Percentiles rank a stretch among this genome's conserved stretches.
Conservation (phyloP, 2,329 filamentous ascomycete genomes). For the Stenocarpella maydis region DNA sequence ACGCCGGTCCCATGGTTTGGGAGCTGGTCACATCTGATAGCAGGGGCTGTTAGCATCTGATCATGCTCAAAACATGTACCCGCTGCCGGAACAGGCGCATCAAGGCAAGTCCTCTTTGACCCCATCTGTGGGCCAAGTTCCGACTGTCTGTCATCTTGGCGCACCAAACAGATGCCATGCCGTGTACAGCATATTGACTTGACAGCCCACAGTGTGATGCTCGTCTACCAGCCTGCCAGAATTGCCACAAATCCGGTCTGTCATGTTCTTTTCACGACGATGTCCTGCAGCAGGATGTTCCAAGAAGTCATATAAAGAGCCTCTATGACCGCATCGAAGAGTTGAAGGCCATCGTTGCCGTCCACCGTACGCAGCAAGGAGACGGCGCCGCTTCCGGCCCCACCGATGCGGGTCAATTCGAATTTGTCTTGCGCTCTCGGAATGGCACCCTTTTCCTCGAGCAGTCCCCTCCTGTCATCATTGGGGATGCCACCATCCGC, state of each 20-base stretch:
- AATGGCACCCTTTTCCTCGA: conserved; percentile 22
- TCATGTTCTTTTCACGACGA: conserved; percentile 28
- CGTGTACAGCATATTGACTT: neutral
- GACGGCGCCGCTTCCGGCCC: neutral
- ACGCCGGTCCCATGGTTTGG: neutral
- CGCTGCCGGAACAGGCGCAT: conserved; percentile 27
- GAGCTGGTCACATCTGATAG: neutral
- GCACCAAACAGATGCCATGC: neutral
- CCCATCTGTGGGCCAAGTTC: neutral
- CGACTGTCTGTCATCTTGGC: neutral
- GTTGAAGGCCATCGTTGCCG: conserved; percentile 27
- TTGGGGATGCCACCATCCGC: conserved; percentile 24
- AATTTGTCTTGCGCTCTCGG: conserved; percentile 23
- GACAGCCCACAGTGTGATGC: conserved; percentile 24
- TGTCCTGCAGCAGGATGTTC: conserved; percentile 25
- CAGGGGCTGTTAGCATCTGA: neutral
- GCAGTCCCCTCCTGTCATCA: conserved; percentile 24
- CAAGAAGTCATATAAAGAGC: conserved; percentile 28
- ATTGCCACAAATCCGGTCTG: conserved; percentile 25
- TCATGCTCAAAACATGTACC: conserved; percentile 31
- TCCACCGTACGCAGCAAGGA: neutral
- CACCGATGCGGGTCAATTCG: neutral
- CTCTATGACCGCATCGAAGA: conserved; percentile 31
- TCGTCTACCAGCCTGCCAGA: conserved; percentile 25
- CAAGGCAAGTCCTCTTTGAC: conserved; percentile 2